Base-by-base conservation (phyloP, 805 yeast genomes). In the Nakazawaea anatomiae region DNA sequence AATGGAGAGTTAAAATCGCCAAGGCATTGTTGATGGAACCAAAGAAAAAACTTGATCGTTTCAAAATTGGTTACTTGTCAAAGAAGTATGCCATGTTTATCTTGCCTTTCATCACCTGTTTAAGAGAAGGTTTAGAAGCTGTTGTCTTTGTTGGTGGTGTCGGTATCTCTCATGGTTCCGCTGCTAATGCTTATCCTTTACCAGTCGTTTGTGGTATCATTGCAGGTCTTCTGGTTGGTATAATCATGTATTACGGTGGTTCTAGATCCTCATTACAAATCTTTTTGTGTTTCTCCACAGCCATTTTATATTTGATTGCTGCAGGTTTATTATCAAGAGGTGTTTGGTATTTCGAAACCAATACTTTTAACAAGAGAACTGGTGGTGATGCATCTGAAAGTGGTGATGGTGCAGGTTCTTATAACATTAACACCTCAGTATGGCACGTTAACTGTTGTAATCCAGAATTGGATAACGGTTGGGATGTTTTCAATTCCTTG, bases 361-460 rank as follows among this genome's bases (percentile, higher is more conserved):
- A 89, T 68, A 65, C 62, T 28, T 92, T 77, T 75, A 76, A 79
- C 67, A 58, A 72, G 54, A 63, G 73, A 48, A 82, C 95, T 36
- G 98, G 98, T 66, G 96, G 97, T 72, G 97, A 92, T 72, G 96
- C 95, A 29, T 79, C 96, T 39, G 98, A 92, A 70, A 72, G 76
- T 60, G 98, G 98, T 61, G 76, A 84, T 50, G 99, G 99, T 59
- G 92, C 96, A 42, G 99, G 99, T 65, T 85, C 97, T 29, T 92
- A 92, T 71, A 84, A 92, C 69, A 80, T 92, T 61, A 61, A 74
- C 47, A 78, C 77, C 62, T 71, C 87, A 11, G 97, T 92, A 30
- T 92, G 96, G 91, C 99, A 92, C 72, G 95, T 92, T 55, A 90
- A 92, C 77, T 92, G 97, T 73, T 92, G 98, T 75, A 90, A 90